phyloP scores from a whole-genome alignment of 2,329 filamentous ascomycete genomes.

The Pezizomycotina sp. region DNA sequence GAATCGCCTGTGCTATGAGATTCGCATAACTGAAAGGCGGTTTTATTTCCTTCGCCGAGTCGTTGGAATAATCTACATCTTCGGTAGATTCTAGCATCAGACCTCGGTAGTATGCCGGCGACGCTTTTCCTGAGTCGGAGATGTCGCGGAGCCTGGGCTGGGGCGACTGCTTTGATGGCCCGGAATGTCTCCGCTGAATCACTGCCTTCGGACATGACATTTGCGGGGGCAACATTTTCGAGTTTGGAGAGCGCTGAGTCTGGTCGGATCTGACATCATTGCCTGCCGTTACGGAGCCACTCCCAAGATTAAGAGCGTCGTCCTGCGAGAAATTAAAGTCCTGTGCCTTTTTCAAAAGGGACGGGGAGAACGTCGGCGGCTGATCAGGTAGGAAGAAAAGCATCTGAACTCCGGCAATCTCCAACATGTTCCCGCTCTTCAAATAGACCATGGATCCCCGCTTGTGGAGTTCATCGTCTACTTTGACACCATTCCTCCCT shows the following conservation, averaged over 20 bases:
- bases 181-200: too few species aligned
- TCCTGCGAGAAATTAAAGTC: too few species aligned
- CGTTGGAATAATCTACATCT: constrained; percentile 59
- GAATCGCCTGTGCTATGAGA: constrained; percentile 89
- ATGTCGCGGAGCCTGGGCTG: too few species aligned
- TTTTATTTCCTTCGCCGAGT: constrained; percentile 79
- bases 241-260: too few species aligned
- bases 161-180: too few species aligned
- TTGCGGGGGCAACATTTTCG: too few species aligned
- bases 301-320: too few species aligned
- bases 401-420: constrained; percentile 90
- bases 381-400: constrained; percentile 88
- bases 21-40: constrained; percentile 93
- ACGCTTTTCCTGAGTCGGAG: constrained; percentile 30
- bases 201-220: too few species aligned
- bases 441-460: constrained; percentile 40
- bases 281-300: too few species aligned
- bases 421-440: constrained; percentile 75
- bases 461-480: constrained; percentile 59
- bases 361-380: constrained; percentile 20
- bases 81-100: constrained; percentile 39
- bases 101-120: constrained; percentile 35
- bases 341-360: constrained; percentile 22
- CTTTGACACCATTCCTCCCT: constrained; percentile 75
- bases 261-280: too few species aligned